Conservation (phyloP, 2,329 filamentous ascomycete genomes). For the Zalaria sp. region DNA sequence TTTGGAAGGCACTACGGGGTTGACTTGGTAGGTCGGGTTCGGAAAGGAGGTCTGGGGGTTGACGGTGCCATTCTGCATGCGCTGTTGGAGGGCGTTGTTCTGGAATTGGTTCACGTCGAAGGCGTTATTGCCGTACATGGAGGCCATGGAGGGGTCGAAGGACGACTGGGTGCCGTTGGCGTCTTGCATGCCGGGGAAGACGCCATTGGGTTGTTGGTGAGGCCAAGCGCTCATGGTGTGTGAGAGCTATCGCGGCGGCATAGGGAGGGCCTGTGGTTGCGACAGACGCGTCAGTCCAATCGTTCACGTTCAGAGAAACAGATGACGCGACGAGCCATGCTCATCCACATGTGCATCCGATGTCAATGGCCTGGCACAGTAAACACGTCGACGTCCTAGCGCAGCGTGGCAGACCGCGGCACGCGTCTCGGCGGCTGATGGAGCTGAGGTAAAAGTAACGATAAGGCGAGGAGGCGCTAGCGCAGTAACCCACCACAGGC, state of each 20-base stretch:
- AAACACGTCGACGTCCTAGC: no score
- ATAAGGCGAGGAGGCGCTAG: no score
- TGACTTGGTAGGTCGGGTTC: constrained; percentile 69
- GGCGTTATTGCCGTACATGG: constrained; percentile 11
- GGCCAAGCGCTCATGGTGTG: constrained; percentile 9
- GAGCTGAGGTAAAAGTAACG: no score
- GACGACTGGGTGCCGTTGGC: constrained; percentile 3
- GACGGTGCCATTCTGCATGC: constrained; percentile 71
- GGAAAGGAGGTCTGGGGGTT: constrained; percentile 69
- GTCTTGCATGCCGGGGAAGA: constrained; percentile 7
- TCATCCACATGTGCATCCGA: no score
- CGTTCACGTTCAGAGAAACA: background rate
- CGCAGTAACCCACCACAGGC: no score
- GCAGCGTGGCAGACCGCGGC: no score
- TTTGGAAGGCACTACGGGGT: constrained; percentile 80
- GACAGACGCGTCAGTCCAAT: background rate
- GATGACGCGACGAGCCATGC: no score
- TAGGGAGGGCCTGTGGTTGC: background rate
- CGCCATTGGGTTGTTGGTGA: constrained; percentile 8
- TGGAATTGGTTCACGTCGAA: constrained; percentile 36
- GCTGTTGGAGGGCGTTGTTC: constrained; percentile 24
- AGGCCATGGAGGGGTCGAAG: constrained; percentile 8
- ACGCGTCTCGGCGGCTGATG: no score
- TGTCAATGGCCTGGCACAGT: no score
- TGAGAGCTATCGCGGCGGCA: constrained; percentile 4